phyloP scores from a whole-genome alignment of 2,329 filamentous ascomycete species.

The Pseudogymnoascus sp. region DNA sequence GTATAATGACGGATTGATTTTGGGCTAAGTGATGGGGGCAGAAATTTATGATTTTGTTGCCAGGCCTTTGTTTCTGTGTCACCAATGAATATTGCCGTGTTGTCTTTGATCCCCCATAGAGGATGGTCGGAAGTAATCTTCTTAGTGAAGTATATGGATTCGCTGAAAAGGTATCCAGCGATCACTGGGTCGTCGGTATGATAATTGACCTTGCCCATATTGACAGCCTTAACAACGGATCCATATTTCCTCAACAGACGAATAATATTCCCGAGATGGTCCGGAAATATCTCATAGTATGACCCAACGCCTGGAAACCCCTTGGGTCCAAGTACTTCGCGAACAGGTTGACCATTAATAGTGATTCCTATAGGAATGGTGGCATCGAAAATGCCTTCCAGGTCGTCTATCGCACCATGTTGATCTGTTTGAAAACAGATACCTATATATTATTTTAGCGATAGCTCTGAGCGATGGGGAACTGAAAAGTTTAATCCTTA shows the following conservation, averaged over 20 bases:
- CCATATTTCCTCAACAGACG: slow-evolving; percentile 33
- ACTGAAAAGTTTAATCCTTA: neutral
- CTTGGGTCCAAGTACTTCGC: neutral
- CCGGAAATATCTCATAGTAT: slow-evolving; percentile 32
- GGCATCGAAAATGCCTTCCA: neutral
- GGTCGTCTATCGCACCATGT: neutral
- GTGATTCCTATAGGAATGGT: neutral
- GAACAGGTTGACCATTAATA: neutral
- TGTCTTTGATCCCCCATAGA: slow-evolving; percentile 38
- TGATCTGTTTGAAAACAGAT: neutral
- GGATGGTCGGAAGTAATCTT: slow-evolving; percentile 31
- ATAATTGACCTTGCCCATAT: slow-evolving; percentile 25
- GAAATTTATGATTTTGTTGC: slow-evolving; percentile 52
- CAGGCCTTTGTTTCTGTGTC: slow-evolving; percentile 48
- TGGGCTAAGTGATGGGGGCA: slow-evolving; percentile 52
- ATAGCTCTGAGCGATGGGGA: neutral
- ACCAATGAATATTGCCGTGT: slow-evolving; percentile 40
- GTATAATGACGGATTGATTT: slow-evolving; percentile 57
- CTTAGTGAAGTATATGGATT: neutral
- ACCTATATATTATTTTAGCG: neutral
- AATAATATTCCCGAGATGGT: slow-evolving; percentile 35
- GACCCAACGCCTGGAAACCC: slow-evolving; percentile 24
- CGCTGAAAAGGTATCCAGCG: neutral
- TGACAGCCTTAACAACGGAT: slow-evolving; percentile 31
- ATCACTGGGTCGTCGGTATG: neutral